Conservation (phyloP, 2,329 filamentous ascomycete genomes). For the Colletotrichum musicola region DNA sequence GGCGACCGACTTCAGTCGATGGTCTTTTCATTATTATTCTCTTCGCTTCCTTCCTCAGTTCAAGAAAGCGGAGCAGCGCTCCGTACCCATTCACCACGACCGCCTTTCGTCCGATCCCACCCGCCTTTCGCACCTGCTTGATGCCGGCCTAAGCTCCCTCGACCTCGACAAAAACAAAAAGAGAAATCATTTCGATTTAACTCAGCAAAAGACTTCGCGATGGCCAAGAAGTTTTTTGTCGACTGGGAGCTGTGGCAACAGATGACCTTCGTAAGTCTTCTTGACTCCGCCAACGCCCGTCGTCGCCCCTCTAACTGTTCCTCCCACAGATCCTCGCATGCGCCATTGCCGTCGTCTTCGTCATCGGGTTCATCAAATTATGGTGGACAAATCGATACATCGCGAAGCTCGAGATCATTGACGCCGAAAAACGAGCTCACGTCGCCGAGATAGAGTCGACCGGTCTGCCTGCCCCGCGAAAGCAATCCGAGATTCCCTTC, state of each 20-base stretch:
- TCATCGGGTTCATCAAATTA: slow-evolving; percentile 76
- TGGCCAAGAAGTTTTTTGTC: slow-evolving; percentile 67
- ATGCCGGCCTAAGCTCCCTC: slow-evolving; percentile 1
- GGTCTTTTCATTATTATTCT: not conserved
- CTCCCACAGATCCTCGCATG: slow-evolving; percentile 74
- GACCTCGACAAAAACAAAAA: not conserved
- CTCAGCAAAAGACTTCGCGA: slow-evolving; percentile 33
- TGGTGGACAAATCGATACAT: slow-evolving; percentile 69
- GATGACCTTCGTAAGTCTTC: slow-evolving; percentile 82
- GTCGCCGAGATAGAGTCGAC: slow-evolving; percentile 67
- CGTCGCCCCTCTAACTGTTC: not conserved
- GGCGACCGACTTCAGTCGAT: not conserved
- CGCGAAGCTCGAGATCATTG: slow-evolving; percentile 71
- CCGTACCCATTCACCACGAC: not conserved
- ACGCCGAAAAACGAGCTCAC: slow-evolving; percentile 73
- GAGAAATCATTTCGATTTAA: not conserved
- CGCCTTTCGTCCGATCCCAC: slow-evolving; percentile 8
- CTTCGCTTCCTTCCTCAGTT: slow-evolving; percentile 1
- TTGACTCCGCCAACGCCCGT: not conserved
- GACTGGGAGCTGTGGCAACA: slow-evolving; percentile 88
- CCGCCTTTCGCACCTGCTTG: not conserved
- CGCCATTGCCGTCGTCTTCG: slow-evolving; percentile 78
- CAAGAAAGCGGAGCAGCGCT: slow-evolving; percentile 25
- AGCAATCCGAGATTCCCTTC: slow-evolving; percentile 74
- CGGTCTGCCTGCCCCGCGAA: slow-evolving; percentile 57